A percentile compares a stretch with the other conserved stretches of the same genome.
phyloP scores from a whole-genome alignment of 2,329 filamentous ascomycete genomes.

The Penicillium digitatum region DNA sequence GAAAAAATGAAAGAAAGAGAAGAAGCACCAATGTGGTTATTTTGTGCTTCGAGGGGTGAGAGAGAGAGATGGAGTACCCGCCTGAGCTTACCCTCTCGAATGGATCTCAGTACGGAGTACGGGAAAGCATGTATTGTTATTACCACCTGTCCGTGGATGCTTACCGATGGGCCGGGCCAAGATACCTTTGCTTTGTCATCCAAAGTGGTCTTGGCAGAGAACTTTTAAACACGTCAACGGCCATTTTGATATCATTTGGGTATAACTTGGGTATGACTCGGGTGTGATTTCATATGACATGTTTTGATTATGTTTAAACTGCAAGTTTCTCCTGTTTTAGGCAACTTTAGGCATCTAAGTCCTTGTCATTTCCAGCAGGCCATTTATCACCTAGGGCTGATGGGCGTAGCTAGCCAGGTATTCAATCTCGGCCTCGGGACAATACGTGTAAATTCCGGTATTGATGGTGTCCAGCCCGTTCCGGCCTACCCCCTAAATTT shows the following conservation, averaged over 20 bases:
- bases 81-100: constrained; percentile 3
- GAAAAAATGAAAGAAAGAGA: constrained; percentile 4
- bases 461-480: constrained; percentile 12
- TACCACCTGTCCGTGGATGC: constrained; percentile 1
- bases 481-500: constrained; percentile 17
- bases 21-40: neutral
- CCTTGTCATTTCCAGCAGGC: neutral
- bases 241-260: neutral
- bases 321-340: neutral
- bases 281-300: no score
- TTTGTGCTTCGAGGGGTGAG: constrained; percentile 10
- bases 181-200: constrained; percentile 6
- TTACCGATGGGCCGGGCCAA: constrained; percentile 2
- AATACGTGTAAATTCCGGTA: constrained; percentile 17
- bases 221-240: constrained; percentile 5
- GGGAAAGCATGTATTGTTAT: neutral
- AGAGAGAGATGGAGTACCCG: constrained; percentile 1
- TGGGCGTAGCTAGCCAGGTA: neutral
- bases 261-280: no score
- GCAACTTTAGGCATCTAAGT: neutral
- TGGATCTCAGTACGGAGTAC: constrained; percentile 3
- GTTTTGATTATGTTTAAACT: neutral
- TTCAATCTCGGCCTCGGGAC: neutral
- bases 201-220: neutral
- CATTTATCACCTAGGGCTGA: neutral